Base-by-base conservation (phyloP, 306 rosid species). In the Lathyrus oleraceus region DNA sequence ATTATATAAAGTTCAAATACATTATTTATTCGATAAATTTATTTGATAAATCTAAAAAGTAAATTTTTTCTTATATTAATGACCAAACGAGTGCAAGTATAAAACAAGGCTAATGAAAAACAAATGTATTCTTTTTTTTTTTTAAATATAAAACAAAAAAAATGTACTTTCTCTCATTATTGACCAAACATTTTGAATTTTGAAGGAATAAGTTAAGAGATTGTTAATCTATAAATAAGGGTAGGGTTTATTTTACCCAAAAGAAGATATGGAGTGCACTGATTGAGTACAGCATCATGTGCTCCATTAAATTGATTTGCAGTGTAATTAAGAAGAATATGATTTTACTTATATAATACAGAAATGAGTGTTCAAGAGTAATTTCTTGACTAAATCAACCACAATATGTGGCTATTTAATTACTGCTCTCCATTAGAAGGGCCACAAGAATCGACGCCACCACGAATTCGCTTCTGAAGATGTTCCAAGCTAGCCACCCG, bases 401-500 rank as follows among this genome's bases (percentile, higher is more conserved):
- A 32, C 44, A n/a, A 10, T 43, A 60, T 47, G 20, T 59, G 61
- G 75, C 19, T 56, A 52, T 19, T 63, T 49, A 44, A 39, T 84
- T 84, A 81, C 65, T 77, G 87, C 75, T 88, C 90, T 65, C 82
- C 84, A 76, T 84, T 84, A 63, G 84, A 48, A 52, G 78, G 74
- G 20, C 78, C 86, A 52, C 72, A 49, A 0, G 85, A 68, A 63
- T 76, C 83, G 32, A 51, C 71, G 5, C 79, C 83, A 35, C 91
- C 83, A 20, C 95, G 84, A 42, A 95, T 91, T 76, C 91, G 84
- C 77, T 89, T 91, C 85, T 95, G 99, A 61, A 91, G 92, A 77
- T 83, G 92, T 78, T 95, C 99, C 90, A 95, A 89, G 91, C 99
- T 94, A 35, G 96, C 96, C 77, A 94, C 99, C 69, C 97, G 87